Conservation (phyloP, 2,329 filamentous ascomycete species). For the Aspergillus ustus region DNA sequence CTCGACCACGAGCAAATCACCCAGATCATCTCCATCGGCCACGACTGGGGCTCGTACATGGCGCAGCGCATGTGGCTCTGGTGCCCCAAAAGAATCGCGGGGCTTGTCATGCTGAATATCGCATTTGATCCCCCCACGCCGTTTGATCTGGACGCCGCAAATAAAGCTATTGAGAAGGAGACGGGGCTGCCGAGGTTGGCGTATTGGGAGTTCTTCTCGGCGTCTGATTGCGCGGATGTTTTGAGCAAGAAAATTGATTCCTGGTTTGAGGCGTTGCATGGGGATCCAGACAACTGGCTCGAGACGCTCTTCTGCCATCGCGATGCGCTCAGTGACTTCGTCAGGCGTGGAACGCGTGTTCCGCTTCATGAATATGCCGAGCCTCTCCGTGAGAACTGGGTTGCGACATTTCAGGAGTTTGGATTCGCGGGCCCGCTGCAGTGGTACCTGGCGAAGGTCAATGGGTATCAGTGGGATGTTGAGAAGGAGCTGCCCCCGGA, state of each 20-base stretch:
- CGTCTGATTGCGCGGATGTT: neutral
- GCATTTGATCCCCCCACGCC: neutral
- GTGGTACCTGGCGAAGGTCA: neutral
- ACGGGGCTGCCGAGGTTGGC: neutral
- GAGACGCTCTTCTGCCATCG: neutral
- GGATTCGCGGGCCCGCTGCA: neutral
- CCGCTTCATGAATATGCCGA: neutral
- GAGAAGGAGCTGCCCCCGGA: neutral
- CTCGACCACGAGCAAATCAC: neutral
- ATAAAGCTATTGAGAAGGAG: neutral
- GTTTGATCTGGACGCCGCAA: neutral
- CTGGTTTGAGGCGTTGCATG: neutral
- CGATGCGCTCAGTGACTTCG: neutral
- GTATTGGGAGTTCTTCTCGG: neutral
- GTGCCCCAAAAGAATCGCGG: neutral
- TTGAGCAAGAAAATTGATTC: neutral
- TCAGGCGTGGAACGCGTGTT: neutral
- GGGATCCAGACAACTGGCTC: neutral
- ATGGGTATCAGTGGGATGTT: neutral
- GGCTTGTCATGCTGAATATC: neutral
- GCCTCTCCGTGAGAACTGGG: neutral
- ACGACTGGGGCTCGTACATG: slow-evolving; percentile 2
- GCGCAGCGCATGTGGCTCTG: slow-evolving; percentile 4
- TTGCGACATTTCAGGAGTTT: neutral
- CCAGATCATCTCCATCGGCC: neutral